Percentiles rank a stretch among this genome's conserved stretches.
Conservation (phyloP, 768 basidiomycete species). For the Mycena haematopus region DNA sequence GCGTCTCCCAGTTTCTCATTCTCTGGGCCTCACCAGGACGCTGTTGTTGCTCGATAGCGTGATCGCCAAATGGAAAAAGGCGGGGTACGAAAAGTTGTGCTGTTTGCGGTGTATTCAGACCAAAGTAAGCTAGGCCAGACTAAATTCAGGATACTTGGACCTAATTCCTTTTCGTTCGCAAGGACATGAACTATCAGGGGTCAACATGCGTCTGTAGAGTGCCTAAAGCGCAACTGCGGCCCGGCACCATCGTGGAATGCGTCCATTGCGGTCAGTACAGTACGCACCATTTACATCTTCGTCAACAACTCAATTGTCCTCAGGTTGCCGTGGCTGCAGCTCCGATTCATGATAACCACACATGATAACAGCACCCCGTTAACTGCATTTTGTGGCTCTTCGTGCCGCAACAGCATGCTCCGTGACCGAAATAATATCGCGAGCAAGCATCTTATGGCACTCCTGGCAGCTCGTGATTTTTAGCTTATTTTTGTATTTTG, state of each 20-base stretch:
- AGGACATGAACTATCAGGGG: conserved; percentile 99
- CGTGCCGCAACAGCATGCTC: not conserved
- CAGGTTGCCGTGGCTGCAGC: conserved; percentile 91
- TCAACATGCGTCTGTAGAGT: conserved; percentile 98
- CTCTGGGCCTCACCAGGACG: conserved; percentile 8
- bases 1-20: conserved; percentile 40
- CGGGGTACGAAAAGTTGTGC: conserved; percentile 97
- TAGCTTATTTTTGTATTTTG: conserved; percentile 2
- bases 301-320: conserved; percentile 1
- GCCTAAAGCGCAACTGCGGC: conserved; percentile 90
- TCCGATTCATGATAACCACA: conserved; percentile 87
- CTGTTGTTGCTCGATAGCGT: conserved; percentile 58
- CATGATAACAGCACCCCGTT: conserved; percentile 35
- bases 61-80: conserved; percentile 99
- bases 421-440: not conserved
- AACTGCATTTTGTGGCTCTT: no score
- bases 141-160: not conserved
- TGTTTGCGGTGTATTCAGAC: conserved; percentile 97
- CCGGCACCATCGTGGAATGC: conserved; percentile 93
- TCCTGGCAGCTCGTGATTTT: not conserved
- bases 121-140: conserved; percentile 54
- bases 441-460: not conserved
- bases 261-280: conserved; percentile 91
- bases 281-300: conserved; percentile 31
- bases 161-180: conserved; percentile 4